These are phyloP conservation scores for Candida endomychidarum DNA, from an alignment of 805 yeast genomes.

Conservation along the genomic window DNA sequence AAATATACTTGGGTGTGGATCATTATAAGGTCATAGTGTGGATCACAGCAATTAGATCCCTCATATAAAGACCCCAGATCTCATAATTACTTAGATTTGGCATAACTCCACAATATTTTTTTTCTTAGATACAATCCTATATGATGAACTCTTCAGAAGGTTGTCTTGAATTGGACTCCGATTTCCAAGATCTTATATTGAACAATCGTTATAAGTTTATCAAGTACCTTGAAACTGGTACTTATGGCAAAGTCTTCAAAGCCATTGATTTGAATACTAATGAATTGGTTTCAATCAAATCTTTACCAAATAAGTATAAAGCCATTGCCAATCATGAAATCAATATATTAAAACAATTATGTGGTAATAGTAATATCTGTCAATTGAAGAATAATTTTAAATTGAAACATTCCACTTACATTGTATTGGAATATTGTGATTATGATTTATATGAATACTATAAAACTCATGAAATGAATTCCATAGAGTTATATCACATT, in stretches of 20 bases:
- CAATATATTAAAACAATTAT: conserved; percentile 35
- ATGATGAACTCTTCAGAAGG: no score
- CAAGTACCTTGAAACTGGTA: conserved; percentile 52
- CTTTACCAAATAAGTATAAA: conserved; percentile 29
- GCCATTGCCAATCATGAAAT: conserved; percentile 57
- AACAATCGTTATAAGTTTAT: conserved; percentile 43
- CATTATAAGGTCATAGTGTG: no score
- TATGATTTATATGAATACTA: conserved; percentile 15
- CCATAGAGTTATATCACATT: conserved; percentile 35
- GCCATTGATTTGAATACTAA: conserved; percentile 41
- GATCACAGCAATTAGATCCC: no score
- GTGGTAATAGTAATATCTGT: conserved; percentile 53
- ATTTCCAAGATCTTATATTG: conserved; percentile 2
- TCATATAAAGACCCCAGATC: no score
- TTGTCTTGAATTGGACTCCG: conserved; percentile 7
- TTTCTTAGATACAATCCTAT: no score
- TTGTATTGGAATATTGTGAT: conserved; percentile 65
- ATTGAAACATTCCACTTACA: conserved; percentile 48
- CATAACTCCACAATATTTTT: no score
- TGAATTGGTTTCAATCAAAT: conserved; percentile 51
- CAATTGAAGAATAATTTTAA: conserved; percentile 58
- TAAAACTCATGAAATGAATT: conserved; percentile 8
- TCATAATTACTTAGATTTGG: no score
- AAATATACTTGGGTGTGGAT: background rate
- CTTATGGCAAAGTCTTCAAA: conserved; percentile 60